These are phyloP conservation scores for Echeveria elegans DNA, from an alignment of 164 flowering plant genomes.

Conservation along the genomic window DNA sequence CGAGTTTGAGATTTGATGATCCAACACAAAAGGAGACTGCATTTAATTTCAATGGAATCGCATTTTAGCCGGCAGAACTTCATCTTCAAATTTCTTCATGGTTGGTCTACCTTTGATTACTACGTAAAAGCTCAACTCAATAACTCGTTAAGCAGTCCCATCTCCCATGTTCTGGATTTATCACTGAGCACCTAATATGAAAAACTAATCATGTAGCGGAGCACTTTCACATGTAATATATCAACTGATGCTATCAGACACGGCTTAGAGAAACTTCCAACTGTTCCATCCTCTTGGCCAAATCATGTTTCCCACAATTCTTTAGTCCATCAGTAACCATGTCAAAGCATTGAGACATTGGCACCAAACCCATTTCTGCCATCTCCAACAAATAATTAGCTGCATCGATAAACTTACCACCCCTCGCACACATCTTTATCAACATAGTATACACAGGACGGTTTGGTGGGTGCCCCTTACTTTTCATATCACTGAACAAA, in stretches of 20 bases:
- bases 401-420: constrained; percentile 75
- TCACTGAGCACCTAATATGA: not conserved
- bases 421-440: constrained; percentile 78
- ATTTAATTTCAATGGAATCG: not conserved
- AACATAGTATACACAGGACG: constrained; percentile 89
- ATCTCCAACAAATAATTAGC: constrained; percentile 89
- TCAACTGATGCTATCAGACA: constrained; percentile 17
- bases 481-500: constrained; percentile 87
- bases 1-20: not conserved
- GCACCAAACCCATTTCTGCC: constrained; percentile 59
- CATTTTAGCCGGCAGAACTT: too few relatives aligned
- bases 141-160: not conserved
- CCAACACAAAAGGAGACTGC: not conserved
- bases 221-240: not conserved
- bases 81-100: too few relatives aligned
- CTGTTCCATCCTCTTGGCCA: constrained; percentile 74
- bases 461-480: constrained; percentile 79
- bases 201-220: not conserved
- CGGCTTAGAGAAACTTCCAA: constrained; percentile 62
- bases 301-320: constrained; percentile 80
- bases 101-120: not conserved
- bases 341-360: constrained; percentile 70
- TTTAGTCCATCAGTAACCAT: constrained; percentile 94
- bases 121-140: not conserved
- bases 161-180: not conserved